These are phyloP conservation scores for Psophocarpus tetragonolobus DNA, from an alignment of 306 rosid genomes.

Conservation along the genomic window DNA sequence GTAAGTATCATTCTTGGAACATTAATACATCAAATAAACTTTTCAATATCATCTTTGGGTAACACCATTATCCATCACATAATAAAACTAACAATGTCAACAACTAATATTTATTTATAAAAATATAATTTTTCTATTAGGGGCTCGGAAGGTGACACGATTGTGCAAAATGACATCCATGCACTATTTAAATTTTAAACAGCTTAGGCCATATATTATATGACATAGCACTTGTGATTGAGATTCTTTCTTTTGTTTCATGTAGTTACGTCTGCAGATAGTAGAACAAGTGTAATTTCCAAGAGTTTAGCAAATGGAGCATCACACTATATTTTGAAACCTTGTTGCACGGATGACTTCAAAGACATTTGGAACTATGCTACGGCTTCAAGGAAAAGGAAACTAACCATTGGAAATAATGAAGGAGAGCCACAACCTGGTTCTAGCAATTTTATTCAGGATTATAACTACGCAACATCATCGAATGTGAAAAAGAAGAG, in stretches of 20 bases:
- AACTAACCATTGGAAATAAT: background rate
- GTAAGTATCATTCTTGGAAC: slow-evolving; percentile 42
- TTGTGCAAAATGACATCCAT: background rate
- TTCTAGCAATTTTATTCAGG: background rate
- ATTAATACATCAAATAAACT: too few species aligned
- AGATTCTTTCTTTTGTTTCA: slow-evolving; percentile 6
- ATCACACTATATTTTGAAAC: slow-evolving; percentile 49
- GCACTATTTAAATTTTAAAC: background rate
- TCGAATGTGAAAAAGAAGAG: background rate
- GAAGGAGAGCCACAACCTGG: background rate
- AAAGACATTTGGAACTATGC: slow-evolving; percentile 54
- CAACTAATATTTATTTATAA: too few species aligned
- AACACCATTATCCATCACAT: background rate
- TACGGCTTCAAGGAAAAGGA: slow-evolving; percentile 35
- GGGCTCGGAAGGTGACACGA: background rate
- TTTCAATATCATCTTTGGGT: too few species aligned
- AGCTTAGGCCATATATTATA: background rate
- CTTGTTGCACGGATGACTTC: slow-evolving; percentile 51
- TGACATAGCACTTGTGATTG: background rate
- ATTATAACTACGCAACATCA: background rate
- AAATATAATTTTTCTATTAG: background rate
- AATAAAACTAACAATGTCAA: background rate
- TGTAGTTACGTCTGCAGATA: slow-evolving; percentile 73
- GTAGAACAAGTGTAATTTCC: slow-evolving; percentile 42
- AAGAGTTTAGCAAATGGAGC: slow-evolving; percentile 47